These are phyloP conservation scores for Marasmius fiardii DNA, from an alignment of 1,284 basidiomycete species.

Conservation along the genomic window DNA sequence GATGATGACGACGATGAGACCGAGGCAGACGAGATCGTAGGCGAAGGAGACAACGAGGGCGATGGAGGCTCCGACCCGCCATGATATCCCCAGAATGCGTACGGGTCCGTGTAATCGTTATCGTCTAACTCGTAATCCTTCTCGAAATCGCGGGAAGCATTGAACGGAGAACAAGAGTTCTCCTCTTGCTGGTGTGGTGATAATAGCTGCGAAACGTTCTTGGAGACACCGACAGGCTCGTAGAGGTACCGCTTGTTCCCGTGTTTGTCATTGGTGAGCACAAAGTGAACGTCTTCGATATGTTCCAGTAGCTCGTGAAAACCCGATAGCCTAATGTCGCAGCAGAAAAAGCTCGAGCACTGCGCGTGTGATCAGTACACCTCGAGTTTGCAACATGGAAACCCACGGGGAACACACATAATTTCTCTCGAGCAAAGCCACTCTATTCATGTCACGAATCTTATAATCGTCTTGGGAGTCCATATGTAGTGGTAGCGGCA, in stretches of 20 bases:
- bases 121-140: neutral
- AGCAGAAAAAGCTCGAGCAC: conserved; percentile 14
- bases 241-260: neutral
- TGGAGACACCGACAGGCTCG: neutral
- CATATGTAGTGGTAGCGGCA: too few relatives aligned
- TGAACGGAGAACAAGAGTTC: neutral
- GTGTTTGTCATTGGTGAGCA: neutral
- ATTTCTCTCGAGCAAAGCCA: neutral
- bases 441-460: neutral
- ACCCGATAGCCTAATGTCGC: conserved; percentile 8
- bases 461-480: neutral
- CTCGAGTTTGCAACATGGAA: neutral
- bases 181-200: neutral
- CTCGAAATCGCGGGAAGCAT: neutral
- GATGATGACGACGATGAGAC: neutral
- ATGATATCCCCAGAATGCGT: neutral
- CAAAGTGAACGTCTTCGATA: conserved; percentile 9
- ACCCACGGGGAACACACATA: neutral
- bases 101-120: neutral
- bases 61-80: neutral
- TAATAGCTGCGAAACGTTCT: neutral
- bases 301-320: conserved; percentile 11
- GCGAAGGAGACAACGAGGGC: neutral
- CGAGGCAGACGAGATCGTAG: neutral
- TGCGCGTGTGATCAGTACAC: neutral